Base-by-base conservation (phyloP, 495 filamentous ascomycete genomes). In the Coniosporium apollinis region DNA sequence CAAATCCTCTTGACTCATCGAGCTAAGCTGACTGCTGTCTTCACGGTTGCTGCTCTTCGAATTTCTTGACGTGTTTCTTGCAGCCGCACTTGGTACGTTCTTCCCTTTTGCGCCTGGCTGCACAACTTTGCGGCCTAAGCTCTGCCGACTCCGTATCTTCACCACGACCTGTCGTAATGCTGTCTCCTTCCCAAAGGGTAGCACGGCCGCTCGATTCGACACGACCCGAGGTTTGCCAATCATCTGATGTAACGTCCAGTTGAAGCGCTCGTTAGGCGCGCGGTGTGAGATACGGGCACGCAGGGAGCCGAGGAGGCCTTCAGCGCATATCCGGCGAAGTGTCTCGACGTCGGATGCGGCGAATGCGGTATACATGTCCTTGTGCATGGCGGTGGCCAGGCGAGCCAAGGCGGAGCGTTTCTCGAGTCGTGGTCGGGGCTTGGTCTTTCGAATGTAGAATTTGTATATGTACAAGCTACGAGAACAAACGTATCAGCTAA, bases 131-230 rank as follows among this genome's bases (percentile, higher is more conserved):
- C 24, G 24, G 33, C 42, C 34, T 39, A 48, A 25, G 9, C 24
- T 66, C 60, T 94, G 86, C 45, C 64, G 51, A 39, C 73, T 79
- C 5, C 64, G 58, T 33, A 94, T 72, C 45, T 67, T 64, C 20
- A 94, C 68, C 10, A 87, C 65, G 14, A 70, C 73, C 59, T 94
- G 86, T 24, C 76, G 66, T 5, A 81, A 38, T 14, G 57, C 61
- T 21, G 62, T 55, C 17, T 64, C 60, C 7, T 61, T 46, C 2
- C 63, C 26, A 2, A 34, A 8, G 13, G 65, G 64, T n/a, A 76
- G 47, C 25, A 59, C 49, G 16, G 60, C 57, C 7, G 71, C 62
- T 36, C 67, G 61, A 51, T 76, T 69, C 38, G 70, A 67, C 29
- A 77, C 57, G 28, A 89, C 41, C 29, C 69, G 70, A 1, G 82